Base-by-base conservation (phyloP, 345 rosid genomes). In the Rubroshorea leprosula region DNA sequence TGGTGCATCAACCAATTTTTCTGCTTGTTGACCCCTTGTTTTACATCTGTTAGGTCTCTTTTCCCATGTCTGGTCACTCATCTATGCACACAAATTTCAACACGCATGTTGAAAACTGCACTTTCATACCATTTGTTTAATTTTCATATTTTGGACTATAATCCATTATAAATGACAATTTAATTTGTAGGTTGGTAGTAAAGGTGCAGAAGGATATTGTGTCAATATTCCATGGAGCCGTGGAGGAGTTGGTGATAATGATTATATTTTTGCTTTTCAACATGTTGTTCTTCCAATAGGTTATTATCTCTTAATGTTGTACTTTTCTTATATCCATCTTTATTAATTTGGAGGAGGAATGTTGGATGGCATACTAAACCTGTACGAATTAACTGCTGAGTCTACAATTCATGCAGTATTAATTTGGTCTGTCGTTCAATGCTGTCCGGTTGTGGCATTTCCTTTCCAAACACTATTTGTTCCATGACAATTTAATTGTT, bases 161-260 rank as follows among this genome's bases (percentile, higher is more conserved):
- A 16, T 9, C 0, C 41, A 35, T 35, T 35, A 35, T 35, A 35
- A 3, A 29, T 35, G 1, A 1, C 41, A 6, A n/a, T 2, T 35
- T 35, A 35, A 35, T 63, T 23, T 70, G 61, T 69, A 93, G 99
- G 81, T 87, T 70, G 99, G 99, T 68, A 69, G 66, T 39, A 72
- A 76, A 15, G 99, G 94, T 49, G 99, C 90, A 53, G 97, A 89
- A 77, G 99, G 99, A 41, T 85, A 76, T 63, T 93, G 99, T 43
- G 96, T 89, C 47, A 89, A 93, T 75, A 58, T 93, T 61, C 99
- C 99, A n/a, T 93, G 99, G 99, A 89, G 88, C 63, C 74, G 94
- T 23, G 85, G 94, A 31, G 97, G 94, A 65, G 90, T 93, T 59
- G 96, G 99, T 18, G 99, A 93, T 72, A 79, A 83, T 58, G 99